Percentiles rank a stretch among this genome's conserved stretches.
Evolutionary conservation across 176 grass and related monocot species (phyloP).

Genomic region (Musa schizocarpa): DNA sequence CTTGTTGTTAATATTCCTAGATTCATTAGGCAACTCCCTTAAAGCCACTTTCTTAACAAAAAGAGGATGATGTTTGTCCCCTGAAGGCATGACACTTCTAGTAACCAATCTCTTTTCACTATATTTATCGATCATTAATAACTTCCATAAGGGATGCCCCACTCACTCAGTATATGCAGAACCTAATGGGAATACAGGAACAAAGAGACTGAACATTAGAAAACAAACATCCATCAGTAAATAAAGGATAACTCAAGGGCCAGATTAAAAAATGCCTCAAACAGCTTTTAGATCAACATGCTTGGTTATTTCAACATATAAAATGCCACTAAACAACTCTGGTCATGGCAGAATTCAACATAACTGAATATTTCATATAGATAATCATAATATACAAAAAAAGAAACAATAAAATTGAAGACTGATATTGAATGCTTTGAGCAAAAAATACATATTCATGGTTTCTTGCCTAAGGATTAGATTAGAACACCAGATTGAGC

Average conservation of each 20-base stretch:
- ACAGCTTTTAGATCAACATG: neutral
- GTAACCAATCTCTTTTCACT: slow-evolving; percentile 11
- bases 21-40: slow-evolving; percentile 49
- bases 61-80: slow-evolving; percentile 47
- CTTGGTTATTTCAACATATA: neutral
- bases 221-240: neutral
- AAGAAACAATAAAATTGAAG: neutral
- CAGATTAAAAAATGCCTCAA: neutral
- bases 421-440: no score
- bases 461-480: no score
- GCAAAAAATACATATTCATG: no score
- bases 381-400: neutral
- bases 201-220: neutral
- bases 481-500: no score
- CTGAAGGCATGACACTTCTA: slow-evolving; percentile 38
- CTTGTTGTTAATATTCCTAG: slow-evolving; percentile 25
- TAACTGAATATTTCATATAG: neutral
- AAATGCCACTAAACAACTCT: neutral
- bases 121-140: slow-evolving; percentile 1
- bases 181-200: neutral
- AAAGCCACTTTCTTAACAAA: slow-evolving; percentile 56
- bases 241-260: neutral
- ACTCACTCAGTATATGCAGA: neutral
- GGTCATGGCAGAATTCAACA: neutral
- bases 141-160: neutral